Evolutionary conservation across 805 yeast genomes (phyloP), one percentile per base, ranked within the genome.

Genomic region (Candida schatavii): DNA sequence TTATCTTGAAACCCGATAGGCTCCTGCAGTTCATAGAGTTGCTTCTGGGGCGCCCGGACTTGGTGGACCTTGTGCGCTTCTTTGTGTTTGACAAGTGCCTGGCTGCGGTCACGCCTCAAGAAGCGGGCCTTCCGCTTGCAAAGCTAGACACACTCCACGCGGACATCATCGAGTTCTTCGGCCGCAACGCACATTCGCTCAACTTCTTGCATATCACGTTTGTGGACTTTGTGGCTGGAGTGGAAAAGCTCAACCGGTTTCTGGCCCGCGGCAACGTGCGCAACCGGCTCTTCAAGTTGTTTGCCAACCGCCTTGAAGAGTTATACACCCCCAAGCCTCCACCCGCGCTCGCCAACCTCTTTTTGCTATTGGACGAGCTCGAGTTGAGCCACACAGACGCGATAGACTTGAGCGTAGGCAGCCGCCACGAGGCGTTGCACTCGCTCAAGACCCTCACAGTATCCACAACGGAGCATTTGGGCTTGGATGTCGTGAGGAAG

Each of bases 51-150:
- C 57, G 56, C 42, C 49, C 48, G 3, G 21, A 25, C 4, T 48
- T 61, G 39, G 37, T 62, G 6, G 54, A 49, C 15, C 48, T 50
- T 18, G 47, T 65, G 39, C 51, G 52, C 43, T 62, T 46, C 40
- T 63, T 65, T 39, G 57, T 62, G 15, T 64, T 65, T 48, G 70
- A 63, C 45, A 63, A 63, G 42, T 62, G 68, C 48, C 44, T 51
- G 39, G 29, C 49, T 10, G 43, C 40, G 32, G 42, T 36, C 10
- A 30, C 25, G 19, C 27, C 27, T 7, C 27, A 23, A 11, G 10
- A 7, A 7, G 11, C 27, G 10, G 11, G 10, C 27, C 32, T 28
- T 18, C 15, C 30, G 15, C 6, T 32, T 3, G 10, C 18, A 14
- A 19, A 22, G 6, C 17, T 15, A 15, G 13, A 22, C 30, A 25